Evolutionary conservation across 2,329 filamentous ascomycete genomes (phyloP).

Genomic region (Penicillium sp.): DNA sequence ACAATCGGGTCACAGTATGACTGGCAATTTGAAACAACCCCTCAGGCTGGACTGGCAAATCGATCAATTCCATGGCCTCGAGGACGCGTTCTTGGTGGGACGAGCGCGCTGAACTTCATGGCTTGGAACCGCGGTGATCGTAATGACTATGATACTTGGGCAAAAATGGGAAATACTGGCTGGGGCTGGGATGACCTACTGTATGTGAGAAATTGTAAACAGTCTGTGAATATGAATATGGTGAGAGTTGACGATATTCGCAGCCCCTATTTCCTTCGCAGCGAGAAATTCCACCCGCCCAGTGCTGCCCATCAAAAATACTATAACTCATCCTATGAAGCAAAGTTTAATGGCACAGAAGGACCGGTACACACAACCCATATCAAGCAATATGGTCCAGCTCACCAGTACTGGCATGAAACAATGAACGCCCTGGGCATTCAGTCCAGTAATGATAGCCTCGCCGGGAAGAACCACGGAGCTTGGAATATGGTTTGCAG

Average conservation of each 20-base stretch:
- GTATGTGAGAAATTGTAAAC: slow-evolving; percentile 16
- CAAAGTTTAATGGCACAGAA: slow-evolving; percentile 30
- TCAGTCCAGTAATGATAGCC: slow-evolving; percentile 40
- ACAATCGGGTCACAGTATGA: slow-evolving; percentile 32
- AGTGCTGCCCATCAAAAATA: slow-evolving; percentile 28
- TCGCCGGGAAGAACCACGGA: slow-evolving; percentile 47
- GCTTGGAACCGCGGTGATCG: slow-evolving; percentile 27
- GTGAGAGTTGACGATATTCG: neutral
- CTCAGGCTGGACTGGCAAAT: slow-evolving; percentile 27
- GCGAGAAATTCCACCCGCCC: slow-evolving; percentile 48
- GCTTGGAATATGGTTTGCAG: slow-evolving; percentile 40
- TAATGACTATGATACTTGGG: slow-evolving; percentile 40
- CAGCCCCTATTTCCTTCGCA: slow-evolving; percentile 59
- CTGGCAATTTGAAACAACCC: slow-evolving; percentile 37
- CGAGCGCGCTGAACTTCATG: slow-evolving; percentile 38
- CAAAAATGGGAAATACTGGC: slow-evolving; percentile 31
- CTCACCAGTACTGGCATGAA: slow-evolving; percentile 53
- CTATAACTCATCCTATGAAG: slow-evolving; percentile 26
- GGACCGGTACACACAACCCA: slow-evolving; percentile 40
- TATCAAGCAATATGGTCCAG: slow-evolving; percentile 27
- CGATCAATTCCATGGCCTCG: slow-evolving; percentile 22
- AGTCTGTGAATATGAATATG: neutral
- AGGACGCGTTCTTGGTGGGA: slow-evolving; percentile 37
- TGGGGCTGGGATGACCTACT: slow-evolving; percentile 34
- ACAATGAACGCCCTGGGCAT: slow-evolving; percentile 45